Evolutionary conservation across 2,329 filamentous ascomycete species (phyloP).

Genomic region (Beauveria asiatica): DNA sequence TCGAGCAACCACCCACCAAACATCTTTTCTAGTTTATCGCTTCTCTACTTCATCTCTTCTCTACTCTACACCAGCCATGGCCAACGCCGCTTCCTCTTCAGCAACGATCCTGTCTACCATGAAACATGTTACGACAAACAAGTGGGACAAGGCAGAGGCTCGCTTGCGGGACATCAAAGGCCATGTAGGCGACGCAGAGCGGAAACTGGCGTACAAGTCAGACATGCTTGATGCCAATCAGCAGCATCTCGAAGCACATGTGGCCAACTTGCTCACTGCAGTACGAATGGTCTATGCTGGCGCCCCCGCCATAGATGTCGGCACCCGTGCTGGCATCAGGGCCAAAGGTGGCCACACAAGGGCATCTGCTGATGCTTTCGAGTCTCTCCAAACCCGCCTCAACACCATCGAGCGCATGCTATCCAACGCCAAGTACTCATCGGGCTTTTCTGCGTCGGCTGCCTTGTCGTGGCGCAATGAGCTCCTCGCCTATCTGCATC

Average conservation of each 20-base stretch:
- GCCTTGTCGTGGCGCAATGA: constrained; percentile 6
- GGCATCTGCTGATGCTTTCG: not conserved
- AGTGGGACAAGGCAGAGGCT: constrained; percentile 8
- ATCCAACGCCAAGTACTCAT: constrained; percentile 6
- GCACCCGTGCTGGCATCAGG: not conserved
- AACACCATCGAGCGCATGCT: constrained; percentile 10
- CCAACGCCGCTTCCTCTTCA: not conserved
- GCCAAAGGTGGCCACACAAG: not conserved
- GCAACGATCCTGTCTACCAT: constrained; percentile 10
- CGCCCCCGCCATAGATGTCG: not conserved
- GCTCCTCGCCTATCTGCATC: constrained; percentile 5
- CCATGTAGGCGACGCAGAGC: not conserved
- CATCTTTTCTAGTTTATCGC: not conserved
- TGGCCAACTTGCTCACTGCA: not conserved
- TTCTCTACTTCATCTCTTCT: too few species aligned
- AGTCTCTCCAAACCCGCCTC: not conserved
- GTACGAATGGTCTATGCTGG: constrained; percentile 4
- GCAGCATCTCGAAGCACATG: constrained; percentile 5
- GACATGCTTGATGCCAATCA: not conserved
- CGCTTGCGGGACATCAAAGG: not conserved
- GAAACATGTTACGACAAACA: constrained; percentile 8
- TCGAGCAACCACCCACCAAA: not conserved
- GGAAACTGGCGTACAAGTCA: not conserved
- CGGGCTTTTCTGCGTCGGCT: constrained; percentile 1
- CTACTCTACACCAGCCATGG: constrained; percentile 4